A percentile compares a stretch with the other conserved stretches of the same genome.
phyloP scores from a whole-genome alignment of 352 stramenopile genomes.

The Globisporangium lucens region DNA sequence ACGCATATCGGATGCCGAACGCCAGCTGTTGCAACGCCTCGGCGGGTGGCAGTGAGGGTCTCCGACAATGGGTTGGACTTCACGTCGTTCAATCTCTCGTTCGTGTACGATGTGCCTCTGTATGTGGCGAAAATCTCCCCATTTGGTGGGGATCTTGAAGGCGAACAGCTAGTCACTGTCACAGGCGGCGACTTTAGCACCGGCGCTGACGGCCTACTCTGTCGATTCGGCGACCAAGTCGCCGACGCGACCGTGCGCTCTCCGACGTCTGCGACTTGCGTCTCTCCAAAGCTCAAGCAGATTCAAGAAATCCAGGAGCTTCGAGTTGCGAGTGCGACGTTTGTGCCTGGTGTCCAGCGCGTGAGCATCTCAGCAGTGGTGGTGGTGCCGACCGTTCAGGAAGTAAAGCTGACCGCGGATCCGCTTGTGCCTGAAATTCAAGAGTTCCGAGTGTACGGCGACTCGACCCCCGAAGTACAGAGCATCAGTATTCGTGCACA shows the following conservation, averaged over 20 bases:
- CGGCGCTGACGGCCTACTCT: conserved; percentile 49
- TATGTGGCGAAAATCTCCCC: conserved; percentile 60
- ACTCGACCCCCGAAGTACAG: conserved; percentile 38
- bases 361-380: conserved; percentile 39
- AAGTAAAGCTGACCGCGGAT: conserved; percentile 26
- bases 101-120: conserved; percentile 43
- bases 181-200: conserved; percentile 57
- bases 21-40: conserved; percentile 25
- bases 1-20: conserved; percentile 61
- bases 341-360: conserved; percentile 52
- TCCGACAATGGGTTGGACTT: conserved; percentile 59
- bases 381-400: conserved; percentile 42
- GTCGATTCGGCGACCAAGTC: conserved; percentile 85
- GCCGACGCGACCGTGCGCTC: conserved; percentile 71
- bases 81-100: conserved; percentile 47
- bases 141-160: conserved; percentile 57
- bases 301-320: conserved; percentile 86
- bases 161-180: conserved; percentile 49
- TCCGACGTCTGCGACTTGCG: conserved; percentile 53
- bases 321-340: conserved; percentile 35
- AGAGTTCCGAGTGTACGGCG: conserved; percentile 39
- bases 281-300: conserved; percentile 53
- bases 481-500: conserved; percentile 29
- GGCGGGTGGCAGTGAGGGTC: conserved; percentile 39
- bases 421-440: conserved; percentile 44